A percentile compares a stretch with the other conserved stretches of the same genome.
These are phyloP conservation scores for Arthrobotrys megalospora DNA, from an alignment of 2,329 filamentous ascomycete genomes.

Conservation along the genomic window DNA sequence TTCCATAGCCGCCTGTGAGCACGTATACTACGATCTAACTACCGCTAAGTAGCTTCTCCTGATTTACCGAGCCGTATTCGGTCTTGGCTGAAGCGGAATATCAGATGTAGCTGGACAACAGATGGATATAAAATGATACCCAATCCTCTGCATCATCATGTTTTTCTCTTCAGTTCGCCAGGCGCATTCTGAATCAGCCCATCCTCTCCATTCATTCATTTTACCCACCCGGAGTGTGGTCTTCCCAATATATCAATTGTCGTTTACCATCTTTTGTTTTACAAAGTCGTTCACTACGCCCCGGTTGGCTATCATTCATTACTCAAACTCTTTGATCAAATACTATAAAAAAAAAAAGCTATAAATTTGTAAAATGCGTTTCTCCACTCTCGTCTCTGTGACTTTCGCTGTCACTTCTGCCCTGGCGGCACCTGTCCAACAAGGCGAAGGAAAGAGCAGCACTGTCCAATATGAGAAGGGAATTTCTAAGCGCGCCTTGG, in stretches of 20 bases:
- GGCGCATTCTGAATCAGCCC: conserved; percentile 38
- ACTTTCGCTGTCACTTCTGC: conserved; percentile 12
- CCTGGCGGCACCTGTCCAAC: conserved; percentile 39
- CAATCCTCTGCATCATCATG: conserved; percentile 8
- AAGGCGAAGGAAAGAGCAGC: conserved; percentile 48
- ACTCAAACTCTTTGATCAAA: not conserved
- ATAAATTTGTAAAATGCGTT: conserved; percentile 39
- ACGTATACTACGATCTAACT: not conserved
- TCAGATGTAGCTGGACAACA: not conserved
- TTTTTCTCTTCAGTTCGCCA: conserved; percentile 38
- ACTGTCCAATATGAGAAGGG: conserved; percentile 18
- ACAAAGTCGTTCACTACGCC: not conserved
- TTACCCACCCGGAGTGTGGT: conserved; percentile 58
- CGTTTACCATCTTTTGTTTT: conserved; percentile 12
- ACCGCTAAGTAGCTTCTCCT: conserved; percentile 1
- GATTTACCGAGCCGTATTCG: conserved; percentile 4
- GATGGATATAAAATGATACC: conserved; percentile 28
- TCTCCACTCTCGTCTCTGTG: conserved; percentile 43
- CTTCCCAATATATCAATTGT: not conserved
- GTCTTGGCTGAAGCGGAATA: not conserved
- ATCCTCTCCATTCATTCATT: conserved; percentile 25
- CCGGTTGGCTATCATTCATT: conserved; percentile 13
- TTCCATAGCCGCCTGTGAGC: conserved; percentile 17
- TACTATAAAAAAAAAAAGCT: not conserved
- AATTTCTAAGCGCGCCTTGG: conserved; percentile 27